Evolutionary conservation across 805 yeast genomes (phyloP), one percentile per base, ranked within the genome.

Genomic region (Yarrowia alimentaria): DNA sequence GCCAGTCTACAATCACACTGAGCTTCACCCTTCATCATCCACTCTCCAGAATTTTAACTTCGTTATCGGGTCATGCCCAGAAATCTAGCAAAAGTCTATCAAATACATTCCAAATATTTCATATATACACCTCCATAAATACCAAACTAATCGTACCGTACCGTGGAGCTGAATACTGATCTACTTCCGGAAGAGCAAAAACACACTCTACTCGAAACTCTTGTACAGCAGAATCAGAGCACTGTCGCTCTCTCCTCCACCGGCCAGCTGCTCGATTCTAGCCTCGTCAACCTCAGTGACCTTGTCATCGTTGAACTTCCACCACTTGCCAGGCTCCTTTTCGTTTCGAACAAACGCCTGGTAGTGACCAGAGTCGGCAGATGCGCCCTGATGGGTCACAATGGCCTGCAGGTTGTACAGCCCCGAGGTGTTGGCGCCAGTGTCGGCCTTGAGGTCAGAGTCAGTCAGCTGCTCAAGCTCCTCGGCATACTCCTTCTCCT

Each of bases 301-400:
- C 64, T 83, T 83, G 68, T 90, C 96, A 67, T 93, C 99, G 65
- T 93, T 89, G 69, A 87, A 93, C 67, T 82, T 83, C 83, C 86
- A 91, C 99, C 99, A 93, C 56, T 73, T 76, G 42, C 84, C 81
- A 24, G 85, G 90, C 43, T 61, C 65, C 51, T 58, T 55, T 40
- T 58, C 78, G 65, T 90, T 93, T 60, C 78, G 81, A 12, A 85
- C 82, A 69, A 86, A 93, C 21, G 91, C 81, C 69, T 90, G 97
- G 68, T 93, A 93, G 68, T 93, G 99, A 13, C 99, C 99, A 21
- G 96, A 84, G 65, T 93, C 98, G 0, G 98, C 96, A 34, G 90
- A 81, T 6, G 96, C 81, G 43, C 99, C 99, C 62, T 83, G 85
- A 69, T 93, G 99, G 1, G 98, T 88, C 54, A 93, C 79, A 18